Evolutionary conservation across 192 early-diverging fungal species (phyloP), one percentile per base, ranked within the genome.

Genomic region (Coemansia umbellata): DNA sequence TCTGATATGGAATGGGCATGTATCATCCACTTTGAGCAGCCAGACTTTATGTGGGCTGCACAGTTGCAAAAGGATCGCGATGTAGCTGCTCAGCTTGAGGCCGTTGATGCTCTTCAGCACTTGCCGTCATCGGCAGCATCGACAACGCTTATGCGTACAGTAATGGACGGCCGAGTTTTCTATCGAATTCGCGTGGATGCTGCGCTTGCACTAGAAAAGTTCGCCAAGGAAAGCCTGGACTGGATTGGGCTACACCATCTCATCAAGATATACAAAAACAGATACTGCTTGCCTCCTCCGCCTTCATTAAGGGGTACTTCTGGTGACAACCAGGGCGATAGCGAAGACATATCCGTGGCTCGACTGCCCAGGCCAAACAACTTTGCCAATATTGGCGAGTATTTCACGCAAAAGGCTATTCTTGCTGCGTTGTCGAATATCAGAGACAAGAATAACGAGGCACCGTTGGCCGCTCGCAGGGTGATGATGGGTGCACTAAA

Each of bases 1-100:
- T 88, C 92, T 2, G 95, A 96, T 42, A 78, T 88, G 47, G 91
- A 95, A 49, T 99, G 97, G 97, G 67, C 94, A 14, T 92, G 92
- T 54, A 58, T 83, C 8, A 87, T 94, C 47, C 80, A 84, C 17
- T 92, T 95, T 53, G 82, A 86, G 50, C 93, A 97, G 68, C 82
- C 85, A 0, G 91, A 91, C 51, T 94, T 90, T 59, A 97, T 95
- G 94, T 99, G 95, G 95, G 86, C 87, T 5, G 84, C 91, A 15
- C 89, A 93, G 72, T 78, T 99, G 55, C 81, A 85, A 14, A 87
- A 92, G 59, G 94, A 96, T 65, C 77, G 84, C 45, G 92, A 97
- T 65, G 89, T 97, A 6, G 82, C 87, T 4, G 93, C 94, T 6
- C 97, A 99, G 61, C 85, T 87, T 32, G 92, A 99, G 39, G 90